phyloP scores from a whole-genome alignment of 139 green algal species.

The Choricystis sp. region DNA sequence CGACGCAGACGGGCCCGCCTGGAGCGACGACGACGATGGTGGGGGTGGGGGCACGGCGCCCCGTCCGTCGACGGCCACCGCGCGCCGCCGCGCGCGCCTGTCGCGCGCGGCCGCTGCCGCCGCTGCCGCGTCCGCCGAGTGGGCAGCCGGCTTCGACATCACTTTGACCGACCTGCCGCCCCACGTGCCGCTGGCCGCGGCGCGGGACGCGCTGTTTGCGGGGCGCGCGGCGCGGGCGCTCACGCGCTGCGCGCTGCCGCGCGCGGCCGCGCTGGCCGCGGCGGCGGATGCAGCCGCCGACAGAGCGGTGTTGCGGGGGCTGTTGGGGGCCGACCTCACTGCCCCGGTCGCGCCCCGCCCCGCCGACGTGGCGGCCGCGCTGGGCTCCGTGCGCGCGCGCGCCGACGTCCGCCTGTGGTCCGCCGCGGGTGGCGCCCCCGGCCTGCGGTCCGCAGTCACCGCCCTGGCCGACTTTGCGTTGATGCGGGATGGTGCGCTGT shows the following conservation, averaged over 20 bases:
- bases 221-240: slow-evolving; percentile 70
- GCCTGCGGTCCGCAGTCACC: too few species aligned
- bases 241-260: too few species aligned
- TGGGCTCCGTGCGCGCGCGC: too few species aligned
- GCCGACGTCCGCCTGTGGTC: too few species aligned
- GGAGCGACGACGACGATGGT: background rate
- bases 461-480: too few species aligned
- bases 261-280: slow-evolving; percentile 15
- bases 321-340: too few species aligned
- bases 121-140: background rate
- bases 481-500: too few species aligned
- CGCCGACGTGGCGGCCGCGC: too few species aligned
- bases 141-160: slow-evolving; percentile 24
- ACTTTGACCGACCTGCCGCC: slow-evolving; percentile 29
- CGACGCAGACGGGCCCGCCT: background rate
- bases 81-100: slow-evolving; percentile 36
- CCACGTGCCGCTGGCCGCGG: slow-evolving; percentile 26
- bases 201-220: slow-evolving; percentile 55
- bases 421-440: too few species aligned
- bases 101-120: slow-evolving; percentile 27
- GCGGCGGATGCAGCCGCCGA: too few species aligned
- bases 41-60: background rate
- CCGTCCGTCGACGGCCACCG: background rate
- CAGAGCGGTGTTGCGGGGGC: too few species aligned
- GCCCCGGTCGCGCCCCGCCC: too few species aligned